Conservation (phyloP, 169 alveolate species). For the Cryptosporidium canis region DNA sequence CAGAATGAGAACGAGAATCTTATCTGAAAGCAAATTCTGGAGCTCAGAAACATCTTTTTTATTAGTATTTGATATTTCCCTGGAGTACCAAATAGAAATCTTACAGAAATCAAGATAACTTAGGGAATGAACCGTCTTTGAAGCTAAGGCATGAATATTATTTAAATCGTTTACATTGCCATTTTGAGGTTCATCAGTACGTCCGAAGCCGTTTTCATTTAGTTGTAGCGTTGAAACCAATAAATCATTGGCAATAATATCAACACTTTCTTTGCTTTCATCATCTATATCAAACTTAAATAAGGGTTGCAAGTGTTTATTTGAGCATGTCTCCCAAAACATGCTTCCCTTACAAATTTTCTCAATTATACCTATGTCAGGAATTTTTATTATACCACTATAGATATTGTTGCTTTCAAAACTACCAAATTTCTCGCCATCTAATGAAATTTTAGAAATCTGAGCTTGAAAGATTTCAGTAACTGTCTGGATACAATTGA, state of each 20-base stretch:
- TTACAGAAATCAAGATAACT: constrained; percentile 41
- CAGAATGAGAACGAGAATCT: constrained; percentile 11
- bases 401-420: constrained; percentile 1
- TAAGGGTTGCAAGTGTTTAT: neutral
- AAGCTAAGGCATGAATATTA: constrained; percentile 10
- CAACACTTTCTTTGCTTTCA: constrained; percentile 5
- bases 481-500: constrained; percentile 31
- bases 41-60: neutral
- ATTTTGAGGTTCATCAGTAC: neutral
- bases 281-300: constrained; percentile 38
- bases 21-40: constrained; percentile 36
- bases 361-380: constrained; percentile 6
- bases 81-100: constrained; percentile 36
- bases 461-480: constrained; percentile 51
- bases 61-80: neutral
- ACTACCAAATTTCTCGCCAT: neutral
- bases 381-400: neutral
- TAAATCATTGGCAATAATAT: constrained; percentile 44
- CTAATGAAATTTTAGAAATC: neutral
- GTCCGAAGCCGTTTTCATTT: neutral
- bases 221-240: constrained; percentile 50
- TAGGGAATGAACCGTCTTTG: constrained; percentile 14
- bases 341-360: constrained; percentile 56
- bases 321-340: constrained; percentile 72
- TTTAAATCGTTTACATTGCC: neutral